A percentile compares a stretch with the other conserved stretches of the same genome.
These are phyloP conservation scores for Speleostelium caveatum DNA, from an alignment of 78 protist genomes.

Conservation along the genomic window DNA sequence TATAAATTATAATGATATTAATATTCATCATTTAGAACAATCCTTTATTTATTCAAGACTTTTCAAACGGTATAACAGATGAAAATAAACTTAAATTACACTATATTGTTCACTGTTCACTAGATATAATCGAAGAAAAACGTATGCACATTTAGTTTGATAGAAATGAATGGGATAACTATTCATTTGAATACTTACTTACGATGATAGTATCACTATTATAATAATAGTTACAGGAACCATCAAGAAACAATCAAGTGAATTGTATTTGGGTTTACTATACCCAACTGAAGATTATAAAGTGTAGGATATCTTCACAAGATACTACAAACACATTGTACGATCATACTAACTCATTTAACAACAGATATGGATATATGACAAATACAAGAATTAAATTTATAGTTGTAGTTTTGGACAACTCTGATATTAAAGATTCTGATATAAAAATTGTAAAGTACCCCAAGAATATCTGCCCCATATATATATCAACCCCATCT, in stretches of 20 bases:
- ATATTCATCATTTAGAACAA: constrained; percentile 29
- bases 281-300: constrained; percentile 79
- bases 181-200: neutral
- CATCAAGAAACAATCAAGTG: constrained; percentile 37
- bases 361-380: constrained; percentile 16
- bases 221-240: constrained; percentile 17
- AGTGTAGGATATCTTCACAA: constrained; percentile 3
- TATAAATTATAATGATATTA: no score
- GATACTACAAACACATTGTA: neutral
- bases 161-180: neutral
- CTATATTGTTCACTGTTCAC: constrained; percentile 74
- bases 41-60: constrained; percentile 67
- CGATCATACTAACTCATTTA: neutral
- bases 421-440: constrained; percentile 64
- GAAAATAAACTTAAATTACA: constrained; percentile 71
- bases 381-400: constrained; percentile 72
- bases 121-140: constrained; percentile 73
- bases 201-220: neutral
- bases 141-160: constrained; percentile 26
- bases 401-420: constrained; percentile 67
- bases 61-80: constrained; percentile 45
- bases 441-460: constrained; percentile 53
- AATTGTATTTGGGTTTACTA: constrained; percentile 71
- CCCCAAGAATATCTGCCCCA: neutral
- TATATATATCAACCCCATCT: neutral